Evolutionary conservation across 2,329 filamentous ascomycete genomes (phyloP).

Genomic region (Parastagonospora avenae): DNA sequence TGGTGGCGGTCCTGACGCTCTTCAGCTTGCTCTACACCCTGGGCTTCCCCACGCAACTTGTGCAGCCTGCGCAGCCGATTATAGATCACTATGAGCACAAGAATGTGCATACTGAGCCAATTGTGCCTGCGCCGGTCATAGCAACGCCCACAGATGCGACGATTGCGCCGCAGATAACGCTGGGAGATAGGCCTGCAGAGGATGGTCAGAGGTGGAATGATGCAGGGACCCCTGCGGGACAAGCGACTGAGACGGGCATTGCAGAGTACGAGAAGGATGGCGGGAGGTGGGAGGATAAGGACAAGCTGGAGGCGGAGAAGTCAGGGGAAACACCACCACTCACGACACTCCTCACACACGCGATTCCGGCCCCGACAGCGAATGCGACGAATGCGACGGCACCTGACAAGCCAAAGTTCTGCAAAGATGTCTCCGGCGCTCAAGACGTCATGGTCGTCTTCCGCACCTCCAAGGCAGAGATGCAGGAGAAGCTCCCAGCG

Average conservation of each 20-base stretch:
- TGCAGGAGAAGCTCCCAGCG: conserved; percentile 59
- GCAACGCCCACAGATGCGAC: conserved; percentile 12
- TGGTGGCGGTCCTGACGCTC: conserved; percentile 32
- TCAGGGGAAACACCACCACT: neutral
- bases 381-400: conserved; percentile 6
- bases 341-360: conserved; percentile 14
- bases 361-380: neutral
- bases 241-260: conserved; percentile 10
- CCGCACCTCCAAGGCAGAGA: conserved; percentile 64
- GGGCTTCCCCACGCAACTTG: conserved; percentile 28
- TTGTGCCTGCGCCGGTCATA: conserved; percentile 24
- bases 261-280: conserved; percentile 24
- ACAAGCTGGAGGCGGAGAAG: conserved; percentile 8
- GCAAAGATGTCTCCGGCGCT: conserved; percentile 37
- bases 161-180: conserved; percentile 1
- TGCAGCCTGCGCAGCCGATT: conserved; percentile 24
- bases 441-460: conserved; percentile 62
- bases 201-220: conserved; percentile 23
- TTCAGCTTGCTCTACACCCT: conserved; percentile 41
- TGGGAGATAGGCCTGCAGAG: conserved; percentile 9
- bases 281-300: conserved; percentile 23
- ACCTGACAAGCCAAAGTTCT: conserved; percentile 14
- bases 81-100: conserved; percentile 29
- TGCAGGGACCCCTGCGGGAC: conserved; percentile 1
- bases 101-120: conserved; percentile 24